Evolutionary conservation across 176 grass and related monocot genomes (phyloP).

Genomic region (Saccharum officinarum): DNA sequence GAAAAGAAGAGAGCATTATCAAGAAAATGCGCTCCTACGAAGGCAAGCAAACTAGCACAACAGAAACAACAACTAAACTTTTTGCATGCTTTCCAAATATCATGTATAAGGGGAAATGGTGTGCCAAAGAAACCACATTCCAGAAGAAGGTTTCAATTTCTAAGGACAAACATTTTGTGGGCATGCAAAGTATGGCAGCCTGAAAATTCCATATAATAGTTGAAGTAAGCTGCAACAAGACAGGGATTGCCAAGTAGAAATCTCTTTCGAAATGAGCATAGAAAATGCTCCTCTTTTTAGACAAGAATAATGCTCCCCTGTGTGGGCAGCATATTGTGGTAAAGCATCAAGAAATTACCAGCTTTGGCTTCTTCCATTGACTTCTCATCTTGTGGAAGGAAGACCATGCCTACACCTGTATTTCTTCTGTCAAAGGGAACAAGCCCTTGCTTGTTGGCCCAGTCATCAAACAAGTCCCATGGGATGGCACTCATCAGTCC

Average conservation of each 20-base stretch:
- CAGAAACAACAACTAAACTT: conserved; percentile 8
- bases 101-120: neutral
- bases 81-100: conserved; percentile 12
- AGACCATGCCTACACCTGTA: conserved; percentile 97
- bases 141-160: neutral
- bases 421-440: conserved; percentile 56
- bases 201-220: conserved; percentile 15
- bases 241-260: conserved; percentile 25
- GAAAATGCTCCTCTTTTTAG: conserved; percentile 1
- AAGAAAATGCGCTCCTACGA: neutral
- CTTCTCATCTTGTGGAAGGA: conserved; percentile 81
- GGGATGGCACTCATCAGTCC: conserved; percentile 90
- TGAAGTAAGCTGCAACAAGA: conserved; percentile 7
- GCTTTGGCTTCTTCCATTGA: conserved; percentile 76
- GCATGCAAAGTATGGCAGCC: conserved; percentile 19
- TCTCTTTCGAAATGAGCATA: conserved; percentile 4
- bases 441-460: conserved; percentile 84
- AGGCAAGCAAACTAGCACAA: conserved; percentile 5
- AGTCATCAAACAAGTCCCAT: conserved; percentile 85
- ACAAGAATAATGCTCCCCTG: conserved; percentile 17
- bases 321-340: neutral
- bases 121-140: conserved; percentile 14
- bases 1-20: neutral
- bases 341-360: conserved; percentile 56
- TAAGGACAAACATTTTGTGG: neutral